These are phyloP conservation scores for Lipomyces kockii DNA, from an alignment of 805 yeast species.

Conservation along the genomic window DNA sequence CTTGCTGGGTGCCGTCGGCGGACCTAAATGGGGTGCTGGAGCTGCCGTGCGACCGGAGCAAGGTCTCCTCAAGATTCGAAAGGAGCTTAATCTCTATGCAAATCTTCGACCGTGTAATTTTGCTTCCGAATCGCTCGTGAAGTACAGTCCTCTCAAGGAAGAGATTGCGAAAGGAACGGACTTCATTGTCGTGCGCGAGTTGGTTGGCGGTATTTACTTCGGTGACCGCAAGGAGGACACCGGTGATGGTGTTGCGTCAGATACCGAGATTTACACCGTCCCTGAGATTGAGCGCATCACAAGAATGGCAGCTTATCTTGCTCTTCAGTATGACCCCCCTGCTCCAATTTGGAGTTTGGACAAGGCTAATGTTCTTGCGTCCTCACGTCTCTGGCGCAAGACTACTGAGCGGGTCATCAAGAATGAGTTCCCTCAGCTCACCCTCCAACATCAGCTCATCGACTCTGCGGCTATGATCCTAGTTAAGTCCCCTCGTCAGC, in stretches of 20 bases:
- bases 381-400: constrained; percentile 94
- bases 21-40: constrained; percentile 99
- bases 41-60: constrained; percentile 89
- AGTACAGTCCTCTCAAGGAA: constrained; percentile 84
- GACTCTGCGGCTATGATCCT: constrained; percentile 99
- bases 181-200: constrained; percentile 91
- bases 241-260: constrained; percentile 85
- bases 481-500: constrained; percentile 84
- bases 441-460: constrained; percentile 89
- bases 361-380: constrained; percentile 96
- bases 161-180: constrained; percentile 89
- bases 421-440: constrained; percentile 88
- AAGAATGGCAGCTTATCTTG: constrained; percentile 97
- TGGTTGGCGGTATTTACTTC: constrained; percentile 97
- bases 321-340: constrained; percentile 91
- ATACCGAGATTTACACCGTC: constrained; percentile 89
- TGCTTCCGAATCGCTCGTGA: constrained; percentile 79
- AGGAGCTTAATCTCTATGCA: constrained; percentile 91
- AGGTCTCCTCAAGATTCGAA: constrained; percentile 91
- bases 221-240: constrained; percentile 95
- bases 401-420: constrained; percentile 84
- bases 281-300: constrained; percentile 94
- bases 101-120: constrained; percentile 96
- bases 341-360: constrained; percentile 94
- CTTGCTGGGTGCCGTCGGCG: constrained; percentile 97